Base-by-base conservation (phyloP, 2,329 filamentous ascomycete genomes). In the Calonectria leucothoes region DNA sequence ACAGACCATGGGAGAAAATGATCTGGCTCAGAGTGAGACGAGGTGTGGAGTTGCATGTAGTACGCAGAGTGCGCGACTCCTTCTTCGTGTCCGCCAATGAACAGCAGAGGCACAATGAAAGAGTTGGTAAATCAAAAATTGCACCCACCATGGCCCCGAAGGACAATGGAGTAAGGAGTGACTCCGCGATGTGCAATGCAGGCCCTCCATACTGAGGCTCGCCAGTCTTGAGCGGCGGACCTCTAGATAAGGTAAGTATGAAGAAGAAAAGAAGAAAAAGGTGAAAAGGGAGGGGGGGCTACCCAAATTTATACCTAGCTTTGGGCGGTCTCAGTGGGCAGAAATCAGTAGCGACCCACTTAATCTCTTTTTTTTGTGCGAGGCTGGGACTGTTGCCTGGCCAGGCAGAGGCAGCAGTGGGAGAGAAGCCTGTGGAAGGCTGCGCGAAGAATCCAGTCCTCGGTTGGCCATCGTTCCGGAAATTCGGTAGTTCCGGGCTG, bases 1-100 rank as follows among this genome's bases (percentile, higher is more conserved):
- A 91, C 88, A 89, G 87, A 92, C 92, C 93, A 95, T 88, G 86
- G 91, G 81, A 88, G 84, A 86, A 86, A 59, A 84, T 86, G 89
- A 91, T 91, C 90, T 88, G 90, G 91, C 89, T 94, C 94, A 93
- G 93, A 95, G 94, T 95, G 93, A 94, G 92, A 89, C 89, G 93
- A 94, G 92, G 90, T 20, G 82, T 8, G 3, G 35, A 25, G 23
- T 20, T 31, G 12, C n/a, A n/a, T n/a, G n/a, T n/a, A n/a, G n/a
- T n/a, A n/a, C n/a, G n/a, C n/a, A 8, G 27, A 3, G 6, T 42
- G 20, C 17, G 42, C 0, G 35, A 57, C 55, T 59, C 55, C 42
- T n/a, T 68, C 33, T 31, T 59, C 55, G 55, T 59, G 55, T 25
- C 55, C 55, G 31, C 55, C 55, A 35, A 23, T 6, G 14, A 23